These are phyloP conservation scores for Apiospora hydei DNA, from an alignment of 2,329 filamentous ascomycete species.

Conservation along the genomic window DNA sequence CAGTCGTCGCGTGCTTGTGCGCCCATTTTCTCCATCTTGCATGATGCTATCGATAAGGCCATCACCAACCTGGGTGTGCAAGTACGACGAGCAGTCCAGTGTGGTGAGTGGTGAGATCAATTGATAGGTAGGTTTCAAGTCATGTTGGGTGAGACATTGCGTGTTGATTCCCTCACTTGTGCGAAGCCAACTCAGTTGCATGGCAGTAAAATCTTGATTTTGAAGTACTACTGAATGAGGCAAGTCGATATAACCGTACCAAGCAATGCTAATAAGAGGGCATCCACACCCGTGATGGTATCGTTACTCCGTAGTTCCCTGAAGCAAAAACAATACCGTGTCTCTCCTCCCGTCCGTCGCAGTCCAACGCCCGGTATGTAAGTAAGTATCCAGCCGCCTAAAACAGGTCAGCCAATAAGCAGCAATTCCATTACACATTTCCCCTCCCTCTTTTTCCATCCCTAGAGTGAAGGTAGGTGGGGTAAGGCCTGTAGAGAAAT, in stretches of 20 bases:
- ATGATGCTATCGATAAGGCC: conserved; percentile 1
- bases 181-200: background rate
- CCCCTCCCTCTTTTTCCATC: background rate
- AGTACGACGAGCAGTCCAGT: background rate
- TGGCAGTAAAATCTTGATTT: background rate
- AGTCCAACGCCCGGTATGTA: conserved; percentile 7
- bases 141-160: no score
- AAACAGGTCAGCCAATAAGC: conserved; percentile 12
- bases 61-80: background rate
- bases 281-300: conserved; percentile 5
- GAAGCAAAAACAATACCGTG: background rate
- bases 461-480: background rate
- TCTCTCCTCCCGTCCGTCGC: background rate
- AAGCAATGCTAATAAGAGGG: conserved; percentile 1
- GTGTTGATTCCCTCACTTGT: background rate
- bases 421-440: background rate
- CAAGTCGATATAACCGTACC: background rate
- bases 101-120: background rate
- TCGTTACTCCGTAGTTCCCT: conserved; percentile 18
- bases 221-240: background rate
- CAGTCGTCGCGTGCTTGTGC: conserved; percentile 13
- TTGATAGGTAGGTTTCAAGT: no score
- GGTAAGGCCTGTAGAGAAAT: background rate
- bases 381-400: background rate
- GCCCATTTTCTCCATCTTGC: conserved; percentile 3